Evolutionary conservation across 345 rosid genomes (phyloP).

Genomic region (Bruguiera gymnorhiza): DNA sequence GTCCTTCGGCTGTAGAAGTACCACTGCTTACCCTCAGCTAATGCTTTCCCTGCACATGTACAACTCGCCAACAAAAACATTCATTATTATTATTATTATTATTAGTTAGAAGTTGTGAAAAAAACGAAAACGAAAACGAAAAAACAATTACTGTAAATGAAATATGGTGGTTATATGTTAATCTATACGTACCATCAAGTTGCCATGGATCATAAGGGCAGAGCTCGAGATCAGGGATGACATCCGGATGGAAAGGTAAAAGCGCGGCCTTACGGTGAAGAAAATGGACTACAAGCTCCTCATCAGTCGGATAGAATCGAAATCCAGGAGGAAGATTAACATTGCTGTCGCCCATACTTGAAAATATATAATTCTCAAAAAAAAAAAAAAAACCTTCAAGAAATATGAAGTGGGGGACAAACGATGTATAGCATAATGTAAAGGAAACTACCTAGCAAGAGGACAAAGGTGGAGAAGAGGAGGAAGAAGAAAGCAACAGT

Average conservation of each 20-base stretch:
- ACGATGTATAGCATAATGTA: too few relatives aligned
- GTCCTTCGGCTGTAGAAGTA: slow-evolving; percentile 79
- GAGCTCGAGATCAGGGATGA: slow-evolving; percentile 92
- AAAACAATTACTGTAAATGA: too few relatives aligned
- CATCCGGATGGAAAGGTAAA: slow-evolving; percentile 85
- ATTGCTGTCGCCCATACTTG: slow-evolving; percentile 38
- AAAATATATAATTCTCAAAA: too few relatives aligned
- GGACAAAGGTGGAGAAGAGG: not conserved
- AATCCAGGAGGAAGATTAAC: slow-evolving; percentile 86
- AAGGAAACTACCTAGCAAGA: too few relatives aligned
- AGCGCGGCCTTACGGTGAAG: slow-evolving; percentile 86
- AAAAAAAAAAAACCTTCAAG: too few relatives aligned
- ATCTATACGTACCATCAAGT: slow-evolving; percentile 52
- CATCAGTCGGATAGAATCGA: slow-evolving; percentile 80
- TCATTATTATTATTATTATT: too few relatives aligned
- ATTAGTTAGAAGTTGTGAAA: not conserved
- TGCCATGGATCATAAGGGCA: slow-evolving; percentile 94
- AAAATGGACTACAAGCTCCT: slow-evolving; percentile 92
- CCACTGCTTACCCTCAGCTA: slow-evolving; percentile 81
- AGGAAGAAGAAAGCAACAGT: not conserved
- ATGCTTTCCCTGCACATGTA: slow-evolving; percentile 62
- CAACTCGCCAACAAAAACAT: not conserved
- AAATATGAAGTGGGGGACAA: too few relatives aligned
- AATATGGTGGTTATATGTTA: too few relatives aligned
- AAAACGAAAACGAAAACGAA: too few relatives aligned